These are phyloP conservation scores for Platanthera guangdongensis DNA, from an alignment of 106 monocot genomes.

Conservation along the genomic window DNA sequence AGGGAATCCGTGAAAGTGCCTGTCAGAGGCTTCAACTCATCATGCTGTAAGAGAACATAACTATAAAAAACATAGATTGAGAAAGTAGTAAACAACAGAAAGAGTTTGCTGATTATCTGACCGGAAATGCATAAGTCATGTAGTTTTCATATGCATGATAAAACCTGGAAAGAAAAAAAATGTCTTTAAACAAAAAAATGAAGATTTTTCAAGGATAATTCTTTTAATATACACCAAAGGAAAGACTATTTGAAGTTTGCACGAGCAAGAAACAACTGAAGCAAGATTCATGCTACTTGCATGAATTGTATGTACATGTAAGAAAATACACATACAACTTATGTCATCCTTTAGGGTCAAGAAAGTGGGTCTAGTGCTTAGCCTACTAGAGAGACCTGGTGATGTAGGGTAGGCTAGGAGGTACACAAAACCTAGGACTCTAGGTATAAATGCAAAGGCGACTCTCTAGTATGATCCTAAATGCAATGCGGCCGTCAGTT, in stretches of 20 bases:
- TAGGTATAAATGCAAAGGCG: too few species aligned
- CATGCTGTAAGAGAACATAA: conserved; percentile 57
- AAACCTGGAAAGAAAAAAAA: conserved; percentile 60
- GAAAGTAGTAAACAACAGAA: background rate
- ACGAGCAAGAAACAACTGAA: background rate
- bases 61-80: background rate
- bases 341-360: too few species aligned
- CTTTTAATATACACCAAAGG: background rate
- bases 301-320: too few species aligned
- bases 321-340: too few species aligned
- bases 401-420: too few species aligned
- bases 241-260: background rate
- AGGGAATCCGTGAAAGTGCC: conserved; percentile 80
- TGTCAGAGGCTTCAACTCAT: conserved; percentile 81
- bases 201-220: background rate
- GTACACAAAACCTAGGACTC: too few species aligned
- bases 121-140: conserved; percentile 91
- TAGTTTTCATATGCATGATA: conserved; percentile 97
- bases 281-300: too few species aligned
- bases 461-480: too few species aligned
- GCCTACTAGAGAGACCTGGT: too few species aligned
- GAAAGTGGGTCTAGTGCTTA: too few species aligned
- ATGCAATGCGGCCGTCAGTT: too few species aligned
- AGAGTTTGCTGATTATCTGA: conserved; percentile 21
- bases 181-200: background rate